phyloP scores from a whole-genome alignment of 352 stramenopile genomes.

The Pythium angustatum region DNA sequence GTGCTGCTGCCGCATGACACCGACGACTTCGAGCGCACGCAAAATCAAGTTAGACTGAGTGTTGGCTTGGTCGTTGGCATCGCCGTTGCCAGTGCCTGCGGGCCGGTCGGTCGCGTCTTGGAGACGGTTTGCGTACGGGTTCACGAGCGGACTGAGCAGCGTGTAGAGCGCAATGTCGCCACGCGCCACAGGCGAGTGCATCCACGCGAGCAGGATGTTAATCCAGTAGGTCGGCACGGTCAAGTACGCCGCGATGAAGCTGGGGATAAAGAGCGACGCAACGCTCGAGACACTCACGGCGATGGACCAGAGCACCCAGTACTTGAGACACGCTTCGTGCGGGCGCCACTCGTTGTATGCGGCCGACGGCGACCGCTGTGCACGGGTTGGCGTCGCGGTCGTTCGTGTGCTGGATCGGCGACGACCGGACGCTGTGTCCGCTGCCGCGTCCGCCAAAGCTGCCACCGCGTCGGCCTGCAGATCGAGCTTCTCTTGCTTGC shows the following conservation, averaged over 20 bases:
- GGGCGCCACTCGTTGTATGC: slow-evolving; percentile 54
- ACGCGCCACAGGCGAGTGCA: slow-evolving; percentile 75
- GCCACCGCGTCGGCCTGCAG: slow-evolving; percentile 17
- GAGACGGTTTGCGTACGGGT: slow-evolving; percentile 74
- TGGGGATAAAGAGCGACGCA: slow-evolving; percentile 63
- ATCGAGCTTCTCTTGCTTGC: slow-evolving; percentile 31
- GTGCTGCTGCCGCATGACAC: slow-evolving; percentile 64
- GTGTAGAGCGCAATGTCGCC: slow-evolving; percentile 76
- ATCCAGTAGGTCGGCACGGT: slow-evolving; percentile 52
- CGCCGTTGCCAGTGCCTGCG: slow-evolving; percentile 18
- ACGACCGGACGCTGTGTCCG: too few relatives aligned
- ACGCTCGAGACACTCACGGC: slow-evolving; percentile 47
- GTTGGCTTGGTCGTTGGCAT: slow-evolving; percentile 24
- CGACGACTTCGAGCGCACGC: slow-evolving; percentile 62
- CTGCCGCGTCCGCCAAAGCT: background rate
- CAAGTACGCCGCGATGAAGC: slow-evolving; percentile 58
- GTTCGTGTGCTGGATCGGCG: slow-evolving; percentile 1
- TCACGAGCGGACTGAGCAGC: slow-evolving; percentile 61
- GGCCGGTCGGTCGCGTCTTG: slow-evolving; percentile 35
- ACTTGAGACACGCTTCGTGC: slow-evolving; percentile 82
- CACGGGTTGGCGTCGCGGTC: background rate
- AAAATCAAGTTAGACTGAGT: slow-evolving; percentile 66
- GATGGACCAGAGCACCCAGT: slow-evolving; percentile 83
- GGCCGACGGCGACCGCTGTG: background rate
- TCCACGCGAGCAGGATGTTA: slow-evolving; percentile 79